Base-by-base conservation (phyloP, 208 protist genomes). In the Tritrichomonas musculus region DNA sequence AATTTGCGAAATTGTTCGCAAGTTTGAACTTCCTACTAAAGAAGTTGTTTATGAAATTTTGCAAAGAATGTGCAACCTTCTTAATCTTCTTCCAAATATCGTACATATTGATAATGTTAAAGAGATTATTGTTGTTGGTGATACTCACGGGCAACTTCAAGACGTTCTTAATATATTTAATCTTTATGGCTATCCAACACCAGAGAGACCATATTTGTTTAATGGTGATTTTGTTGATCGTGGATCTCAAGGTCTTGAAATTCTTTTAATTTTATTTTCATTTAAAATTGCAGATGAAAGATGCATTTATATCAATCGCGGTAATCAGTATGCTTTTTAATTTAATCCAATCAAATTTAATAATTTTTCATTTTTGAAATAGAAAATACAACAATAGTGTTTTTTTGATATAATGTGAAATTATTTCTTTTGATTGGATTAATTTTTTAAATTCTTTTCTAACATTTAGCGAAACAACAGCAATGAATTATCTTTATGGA, bases 221-320 rank as follows among this genome's bases (percentile, higher is more conserved):
- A 92, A 92, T 36, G 82, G 82, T 25, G 82, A 92, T 44, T 92
- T 49, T 36, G 82, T 92, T 39, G 82, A 92, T 66, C 82, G 82
- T 66, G 82, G 82, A 1, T 69, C 50, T 41, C n/a, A 39, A 49
- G 55, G 82, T 41, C 25, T 92, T 17, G 82, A 92, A 66, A 66
- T 92, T 39, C 8, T 92, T 30, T 22, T 92, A 30, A 66, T 50
- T 27, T 47, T 92, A 20, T 39, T 92, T 39, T 41, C 33, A 25
- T 92, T 44, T 44, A 92, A 92, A 57, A 33, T 57, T 41, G 82
- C 55, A 49, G 47, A 69, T 30, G 33, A 25, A 30, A 92, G 36
- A 39, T 66, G 27, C 20, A 69, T 92, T 65, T 69, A 69, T 39
- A 30, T 92, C n/a, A 92, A 57, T 49, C n/a, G 82, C 41, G 82